Percentiles rank a stretch among this genome's conserved stretches.
Evolutionary conservation across 495 filamentous ascomycete species (phyloP).

Genomic region (Xylona heveae): DNA sequence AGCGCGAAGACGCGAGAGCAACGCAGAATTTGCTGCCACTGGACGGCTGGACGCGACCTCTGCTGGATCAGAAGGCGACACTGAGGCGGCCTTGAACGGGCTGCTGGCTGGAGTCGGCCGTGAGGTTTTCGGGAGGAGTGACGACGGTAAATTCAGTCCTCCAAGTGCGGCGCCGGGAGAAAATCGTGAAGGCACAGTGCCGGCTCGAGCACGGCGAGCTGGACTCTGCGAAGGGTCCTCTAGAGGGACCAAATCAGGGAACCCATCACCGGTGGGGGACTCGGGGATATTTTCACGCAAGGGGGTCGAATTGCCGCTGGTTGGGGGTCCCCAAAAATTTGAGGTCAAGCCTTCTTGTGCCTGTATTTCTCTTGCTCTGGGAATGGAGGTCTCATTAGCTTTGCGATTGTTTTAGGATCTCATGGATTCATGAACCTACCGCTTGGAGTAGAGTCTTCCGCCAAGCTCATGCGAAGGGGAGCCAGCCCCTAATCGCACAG

Average conservation of each 20-base stretch:
- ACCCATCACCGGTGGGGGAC: slow-evolving; percentile 83
- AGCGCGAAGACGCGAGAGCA: slow-evolving; percentile 73
- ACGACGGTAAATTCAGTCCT: slow-evolving; percentile 36
- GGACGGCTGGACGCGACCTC: slow-evolving; percentile 16
- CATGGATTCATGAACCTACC: too few relatives aligned
- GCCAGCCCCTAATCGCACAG: slow-evolving; percentile 69
- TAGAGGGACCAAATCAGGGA: slow-evolving; percentile 64
- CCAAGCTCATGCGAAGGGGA: slow-evolving; percentile 89
- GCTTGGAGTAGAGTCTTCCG: slow-evolving; percentile 67
- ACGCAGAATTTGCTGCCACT: slow-evolving; percentile 37
- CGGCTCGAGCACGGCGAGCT: slow-evolving; percentile 62
- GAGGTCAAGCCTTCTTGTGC: slow-evolving; percentile 80
- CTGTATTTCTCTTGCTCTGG: slow-evolving; percentile 85
- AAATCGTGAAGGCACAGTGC: slow-evolving; percentile 92
- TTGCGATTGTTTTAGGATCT: slow-evolving; percentile 10
- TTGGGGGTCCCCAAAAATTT: slow-evolving; percentile 86
- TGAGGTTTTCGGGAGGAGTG: slow-evolving; percentile 58
- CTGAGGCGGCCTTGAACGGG: slow-evolving; percentile 65
- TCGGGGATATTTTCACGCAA: slow-evolving; percentile 94
- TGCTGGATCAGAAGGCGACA: slow-evolving; percentile 37
- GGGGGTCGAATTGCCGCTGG: slow-evolving; percentile 87
- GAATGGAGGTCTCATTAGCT: too few relatives aligned
- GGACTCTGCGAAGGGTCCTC: slow-evolving; percentile 33
- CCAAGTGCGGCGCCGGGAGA: slow-evolving; percentile 42
- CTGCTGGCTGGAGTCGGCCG: slow-evolving; percentile 80